Evolutionary conservation across 306 rosid species (phyloP), one percentile per base, ranked within the genome.

Genomic region (Begonia fuchsioides): DNA sequence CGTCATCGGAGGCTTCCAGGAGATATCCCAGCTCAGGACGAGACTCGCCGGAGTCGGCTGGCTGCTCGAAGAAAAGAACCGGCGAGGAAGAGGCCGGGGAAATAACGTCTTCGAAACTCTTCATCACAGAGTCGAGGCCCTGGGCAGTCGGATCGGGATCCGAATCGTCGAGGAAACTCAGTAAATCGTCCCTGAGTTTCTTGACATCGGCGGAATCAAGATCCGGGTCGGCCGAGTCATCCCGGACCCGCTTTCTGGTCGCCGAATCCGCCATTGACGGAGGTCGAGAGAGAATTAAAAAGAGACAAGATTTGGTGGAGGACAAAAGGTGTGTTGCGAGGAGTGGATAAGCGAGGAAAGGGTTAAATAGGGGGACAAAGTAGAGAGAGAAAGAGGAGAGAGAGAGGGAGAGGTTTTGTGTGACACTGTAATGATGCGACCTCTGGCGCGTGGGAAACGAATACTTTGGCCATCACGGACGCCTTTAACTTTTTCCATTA

Each of bases 1-100:
- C 96, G 10, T 82, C 92, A 14, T 87, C 96, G 3, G 96, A 87
- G 1, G 96, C 94, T 43, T 69, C 78, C 0, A 82, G 54, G 13
- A 87, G 92, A 68, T 77, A 83, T 0, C 87, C 86, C 0, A 82
- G 77, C 57, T 80, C 76, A 10, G 96, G 76, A 18, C 62, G 77
- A 40, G 93, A 79, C 46, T 79, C 86, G 44, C 72, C 76, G 72
- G 78, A 66, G 11, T 73, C 80, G n/a, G 76, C 70, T 39, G 72
- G 55, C 62, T 65, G 61, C 16, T 71, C 76, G 0, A 52, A 70
- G 2, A 61, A 26, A 10, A 78, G 66, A 2, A 56, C 44, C 12
- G 75, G 62, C 5, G 69, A 50, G 3, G 63, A 39, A 35, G 49
- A 49, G 2, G 39, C 63, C 1, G 55, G 55, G 6, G 63, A 58